phyloP scores from a whole-genome alignment of 768 basidiomycete species.

The Auriscalpium vulgare region DNA sequence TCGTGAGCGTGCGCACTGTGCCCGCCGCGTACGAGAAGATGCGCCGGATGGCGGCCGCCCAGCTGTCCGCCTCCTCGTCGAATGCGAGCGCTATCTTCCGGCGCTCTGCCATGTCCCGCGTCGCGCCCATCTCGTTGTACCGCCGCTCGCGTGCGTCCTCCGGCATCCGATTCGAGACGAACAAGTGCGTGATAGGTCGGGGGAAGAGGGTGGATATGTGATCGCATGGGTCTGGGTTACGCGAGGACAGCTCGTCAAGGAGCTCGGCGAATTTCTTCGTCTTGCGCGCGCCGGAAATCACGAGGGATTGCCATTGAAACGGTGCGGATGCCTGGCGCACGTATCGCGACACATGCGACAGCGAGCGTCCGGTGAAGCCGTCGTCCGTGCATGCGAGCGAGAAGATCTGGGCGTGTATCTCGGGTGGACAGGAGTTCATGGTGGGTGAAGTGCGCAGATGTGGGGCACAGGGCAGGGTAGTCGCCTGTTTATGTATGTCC shows the following conservation, averaged over 20 bases:
- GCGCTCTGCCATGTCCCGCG: conserved; percentile 7
- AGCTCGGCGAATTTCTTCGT: neutral
- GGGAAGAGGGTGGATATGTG: neutral
- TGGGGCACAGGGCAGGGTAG: too few relatives aligned
- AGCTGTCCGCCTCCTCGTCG: conserved; percentile 10
- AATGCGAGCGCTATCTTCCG: conserved; percentile 5
- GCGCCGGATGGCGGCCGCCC: conserved; percentile 8
- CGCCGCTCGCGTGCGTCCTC: conserved; percentile 6
- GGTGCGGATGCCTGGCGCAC: conserved; percentile 21
- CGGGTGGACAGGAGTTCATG: conserved; percentile 18
- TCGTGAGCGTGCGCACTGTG: conserved; percentile 11
- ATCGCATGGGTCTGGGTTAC: too few relatives aligned
- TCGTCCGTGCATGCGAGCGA: conserved; percentile 28
- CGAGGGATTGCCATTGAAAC: conserved; percentile 8
- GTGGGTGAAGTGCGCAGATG: neutral
- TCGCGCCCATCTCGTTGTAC: conserved; percentile 6
- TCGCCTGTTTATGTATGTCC: too few relatives aligned
- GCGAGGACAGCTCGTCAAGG: neutral
- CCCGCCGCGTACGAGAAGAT: conserved; percentile 11
- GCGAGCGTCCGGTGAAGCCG: conserved; percentile 28
- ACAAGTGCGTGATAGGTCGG: conserved; percentile 4
- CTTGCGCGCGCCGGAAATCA: neutral
- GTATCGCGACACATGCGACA: conserved; percentile 28
- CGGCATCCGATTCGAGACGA: conserved; percentile 10
- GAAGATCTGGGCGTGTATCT: conserved; percentile 26